Evolutionary conservation across 208 protist species (phyloP).

Genomic region (Wallacemonas rigidus): DNA sequence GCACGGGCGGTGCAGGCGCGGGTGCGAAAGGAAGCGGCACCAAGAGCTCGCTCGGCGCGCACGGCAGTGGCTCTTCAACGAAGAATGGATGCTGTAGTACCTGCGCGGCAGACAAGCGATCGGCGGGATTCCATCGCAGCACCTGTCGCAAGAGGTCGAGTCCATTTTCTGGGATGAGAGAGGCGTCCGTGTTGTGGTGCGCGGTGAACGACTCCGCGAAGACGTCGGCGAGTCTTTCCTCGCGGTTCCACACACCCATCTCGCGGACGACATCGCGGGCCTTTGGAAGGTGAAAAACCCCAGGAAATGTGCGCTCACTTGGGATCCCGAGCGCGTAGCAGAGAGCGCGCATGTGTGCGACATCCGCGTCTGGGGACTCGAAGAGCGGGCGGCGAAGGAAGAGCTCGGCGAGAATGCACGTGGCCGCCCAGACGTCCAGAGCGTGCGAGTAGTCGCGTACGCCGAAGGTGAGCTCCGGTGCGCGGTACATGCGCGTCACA

Average conservation of each 20-base stretch:
- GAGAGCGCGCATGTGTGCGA: constrained; percentile 84
- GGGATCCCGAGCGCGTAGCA: constrained; percentile 95
- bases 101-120: constrained; percentile 71
- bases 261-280: constrained; percentile 54
- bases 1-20: background rate
- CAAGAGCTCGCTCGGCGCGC: constrained; percentile 63
- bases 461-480: constrained; percentile 94
- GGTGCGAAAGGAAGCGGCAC: constrained; percentile 46
- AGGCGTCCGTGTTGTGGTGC: constrained; percentile 22
- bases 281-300: constrained; percentile 66
- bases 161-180: constrained; percentile 42
- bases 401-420: constrained; percentile 98
- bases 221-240: constrained; percentile 42
- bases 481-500: constrained; percentile 96
- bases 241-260: constrained; percentile 60
- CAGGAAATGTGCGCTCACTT: constrained; percentile 81
- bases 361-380: constrained; percentile 73
- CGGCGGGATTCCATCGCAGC: constrained; percentile 76
- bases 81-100: constrained; percentile 87
- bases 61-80: constrained; percentile 61
- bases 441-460: constrained; percentile 84
- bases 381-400: constrained; percentile 98
- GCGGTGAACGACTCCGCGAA: constrained; percentile 31
- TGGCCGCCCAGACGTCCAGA: constrained; percentile 96
- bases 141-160: constrained; percentile 73